Evolutionary conservation across 331 rosid genomes (phyloP).

Genomic region (Stylosanthes scabra): DNA sequence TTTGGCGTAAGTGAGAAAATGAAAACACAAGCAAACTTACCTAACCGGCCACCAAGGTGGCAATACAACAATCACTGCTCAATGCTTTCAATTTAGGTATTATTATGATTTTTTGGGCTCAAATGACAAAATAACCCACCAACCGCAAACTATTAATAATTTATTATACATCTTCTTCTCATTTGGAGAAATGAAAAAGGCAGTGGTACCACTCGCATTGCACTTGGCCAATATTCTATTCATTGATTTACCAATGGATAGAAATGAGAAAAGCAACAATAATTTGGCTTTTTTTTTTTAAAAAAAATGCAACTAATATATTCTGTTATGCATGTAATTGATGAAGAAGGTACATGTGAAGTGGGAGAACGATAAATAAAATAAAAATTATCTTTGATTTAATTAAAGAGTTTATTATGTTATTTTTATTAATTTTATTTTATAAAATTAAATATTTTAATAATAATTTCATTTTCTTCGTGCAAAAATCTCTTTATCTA

Average conservation of each 20-base stretch:
- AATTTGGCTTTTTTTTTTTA: too few species aligned
- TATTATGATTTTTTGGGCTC: not conserved
- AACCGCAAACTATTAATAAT: conserved; percentile 4
- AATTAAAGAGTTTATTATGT: too few species aligned
- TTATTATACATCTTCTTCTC: not conserved
- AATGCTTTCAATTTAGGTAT: conserved; percentile 19
- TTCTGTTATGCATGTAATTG: too few species aligned
- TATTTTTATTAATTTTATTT: too few species aligned
- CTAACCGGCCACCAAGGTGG: conserved; percentile 36
- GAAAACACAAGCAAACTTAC: conserved; percentile 21
- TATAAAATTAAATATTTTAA: too few species aligned
- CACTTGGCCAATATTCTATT: conserved; percentile 3
- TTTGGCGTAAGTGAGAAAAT: conserved; percentile 33
- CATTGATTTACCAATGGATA: not conserved
- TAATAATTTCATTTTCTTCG: too few species aligned
- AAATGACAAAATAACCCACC: conserved; percentile 45
- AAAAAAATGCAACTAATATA: too few species aligned
- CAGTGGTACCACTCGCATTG: conserved; percentile 43
- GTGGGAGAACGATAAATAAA: too few species aligned
- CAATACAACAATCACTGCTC: conserved; percentile 26
- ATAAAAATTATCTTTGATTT: too few species aligned
- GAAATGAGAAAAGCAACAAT: conserved; percentile 18
- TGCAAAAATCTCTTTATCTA: too few species aligned
- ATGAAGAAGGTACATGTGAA: too few species aligned
- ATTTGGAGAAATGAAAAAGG: conserved; percentile 18